phyloP scores from a whole-genome alignment of 345 rosid species.

The Salix caprea region DNA sequence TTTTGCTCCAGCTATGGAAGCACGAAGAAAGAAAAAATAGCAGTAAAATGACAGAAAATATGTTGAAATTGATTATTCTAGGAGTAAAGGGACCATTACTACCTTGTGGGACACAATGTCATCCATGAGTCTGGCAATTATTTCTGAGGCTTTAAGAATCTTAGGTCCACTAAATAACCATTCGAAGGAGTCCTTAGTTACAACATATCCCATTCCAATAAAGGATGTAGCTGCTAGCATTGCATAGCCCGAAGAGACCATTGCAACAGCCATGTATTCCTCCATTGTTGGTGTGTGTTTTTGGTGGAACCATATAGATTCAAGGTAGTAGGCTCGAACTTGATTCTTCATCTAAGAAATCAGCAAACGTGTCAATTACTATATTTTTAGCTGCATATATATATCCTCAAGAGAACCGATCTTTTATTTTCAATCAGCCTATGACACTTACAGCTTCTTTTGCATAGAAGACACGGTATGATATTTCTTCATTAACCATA shows the following conservation, averaged over 20 bases:
- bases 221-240: neutral
- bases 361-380: neutral
- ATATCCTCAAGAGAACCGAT: no score
- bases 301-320: conserved; percentile 4
- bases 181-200: neutral
- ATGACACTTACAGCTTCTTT: conserved; percentile 5
- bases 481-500: neutral
- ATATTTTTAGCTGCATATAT: no score
- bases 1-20: conserved; percentile 9
- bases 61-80: no score
- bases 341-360: neutral
- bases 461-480: neutral
- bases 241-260: neutral
- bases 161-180: conserved; percentile 7
- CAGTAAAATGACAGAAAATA: no score
- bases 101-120: conserved; percentile 17
- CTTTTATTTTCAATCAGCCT: no score
- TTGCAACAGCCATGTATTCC: neutral
- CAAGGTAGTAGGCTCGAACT: neutral
- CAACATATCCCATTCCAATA: conserved; percentile 4
- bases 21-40: no score
- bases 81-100: neutral
- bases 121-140: conserved; percentile 9
- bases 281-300: neutral
- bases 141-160: neutral